A percentile compares a stretch with the other conserved stretches of the same genome.
Evolutionary conservation across 140 eudicot genomes (phyloP).

Genomic region (Cichorium intybus): DNA sequence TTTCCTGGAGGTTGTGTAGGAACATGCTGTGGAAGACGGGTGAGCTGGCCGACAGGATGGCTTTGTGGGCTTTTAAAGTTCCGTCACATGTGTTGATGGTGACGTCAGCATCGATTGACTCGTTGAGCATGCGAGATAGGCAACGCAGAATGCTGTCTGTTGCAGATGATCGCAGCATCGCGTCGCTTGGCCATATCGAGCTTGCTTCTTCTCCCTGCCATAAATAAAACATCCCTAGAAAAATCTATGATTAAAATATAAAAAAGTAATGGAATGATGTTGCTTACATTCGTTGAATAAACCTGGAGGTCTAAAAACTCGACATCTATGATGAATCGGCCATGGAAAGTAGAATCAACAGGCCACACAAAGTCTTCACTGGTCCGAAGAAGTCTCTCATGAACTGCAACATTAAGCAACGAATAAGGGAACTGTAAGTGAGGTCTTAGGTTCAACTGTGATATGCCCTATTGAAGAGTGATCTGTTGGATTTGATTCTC

Average conservation of each 20-base stretch:
- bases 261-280: conserved; percentile 1
- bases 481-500: background rate
- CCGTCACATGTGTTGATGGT: conserved; percentile 81
- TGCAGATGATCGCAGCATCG: conserved; percentile 50
- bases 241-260: too few relatives aligned
- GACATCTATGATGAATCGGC: conserved; percentile 83
- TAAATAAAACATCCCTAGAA: background rate
- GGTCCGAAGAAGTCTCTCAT: conserved; percentile 77
- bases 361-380: conserved; percentile 95
- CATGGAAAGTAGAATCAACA: conserved; percentile 71
- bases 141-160: conserved; percentile 56
- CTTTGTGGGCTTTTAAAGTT: conserved; percentile 65
- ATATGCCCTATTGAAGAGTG: background rate
- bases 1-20: conserved; percentile 77
- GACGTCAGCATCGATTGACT: conserved; percentile 77
- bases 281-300: conserved; percentile 66
- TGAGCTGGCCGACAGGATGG: conserved; percentile 89
- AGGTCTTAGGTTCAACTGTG: background rate
- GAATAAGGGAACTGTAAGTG: background rate
- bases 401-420: conserved; percentile 58
- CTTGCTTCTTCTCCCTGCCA: conserved; percentile 76
- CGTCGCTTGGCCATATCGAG: conserved; percentile 76
- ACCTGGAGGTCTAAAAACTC: conserved; percentile 92
- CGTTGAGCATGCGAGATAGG: conserved; percentile 84
- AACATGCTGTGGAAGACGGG: conserved; percentile 96